A percentile compares a stretch with the other conserved stretches of the same genome.
phyloP scores from a whole-genome alignment of 305 asterid genomes.

The Solanum hybrid region DNA sequence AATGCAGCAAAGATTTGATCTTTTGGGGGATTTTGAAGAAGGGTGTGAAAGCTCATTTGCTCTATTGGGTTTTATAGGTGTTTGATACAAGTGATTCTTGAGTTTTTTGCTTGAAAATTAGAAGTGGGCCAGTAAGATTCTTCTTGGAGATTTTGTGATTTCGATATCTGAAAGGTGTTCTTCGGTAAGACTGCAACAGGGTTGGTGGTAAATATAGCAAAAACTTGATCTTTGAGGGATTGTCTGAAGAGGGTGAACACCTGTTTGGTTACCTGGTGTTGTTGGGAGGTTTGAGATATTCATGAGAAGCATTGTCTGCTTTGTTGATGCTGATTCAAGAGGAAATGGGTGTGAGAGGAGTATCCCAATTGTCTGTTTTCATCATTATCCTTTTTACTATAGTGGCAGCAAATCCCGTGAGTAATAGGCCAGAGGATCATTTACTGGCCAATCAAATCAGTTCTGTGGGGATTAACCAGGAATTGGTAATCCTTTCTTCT shows the following conservation, averaged over 20 bases:
- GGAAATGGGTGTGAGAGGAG: conserved; percentile 28
- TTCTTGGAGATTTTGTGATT: conserved; percentile 15
- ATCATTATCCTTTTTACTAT: conserved; percentile 26
- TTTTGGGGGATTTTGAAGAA: background rate
- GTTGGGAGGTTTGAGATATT: conserved; percentile 3
- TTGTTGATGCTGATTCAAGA: conserved; percentile 29
- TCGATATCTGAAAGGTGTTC: conserved; percentile 3
- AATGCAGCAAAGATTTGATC: conserved; percentile 12
- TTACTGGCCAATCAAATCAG: conserved; percentile 33
- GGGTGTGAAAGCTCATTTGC: background rate
- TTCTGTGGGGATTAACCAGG: conserved; percentile 39
- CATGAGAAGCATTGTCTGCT: conserved; percentile 11
- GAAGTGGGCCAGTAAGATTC: background rate
- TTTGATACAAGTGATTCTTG: background rate
- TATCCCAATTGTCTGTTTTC: conserved; percentile 26
- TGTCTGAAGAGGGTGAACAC: background rate
- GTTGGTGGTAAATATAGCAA: background rate
- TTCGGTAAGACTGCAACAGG: background rate
- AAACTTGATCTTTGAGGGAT: background rate
- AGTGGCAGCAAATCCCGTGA: conserved; percentile 28
- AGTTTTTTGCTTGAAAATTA: background rate
- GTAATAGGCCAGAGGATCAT: conserved; percentile 32
- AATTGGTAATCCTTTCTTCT: conserved; percentile 38
- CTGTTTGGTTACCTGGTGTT: background rate
- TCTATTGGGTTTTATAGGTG: background rate